Percentiles rank a stretch among this genome's conserved stretches.
phyloP scores from a whole-genome alignment of 352 stramenopile species.

The Pythium apleroticum region DNA sequence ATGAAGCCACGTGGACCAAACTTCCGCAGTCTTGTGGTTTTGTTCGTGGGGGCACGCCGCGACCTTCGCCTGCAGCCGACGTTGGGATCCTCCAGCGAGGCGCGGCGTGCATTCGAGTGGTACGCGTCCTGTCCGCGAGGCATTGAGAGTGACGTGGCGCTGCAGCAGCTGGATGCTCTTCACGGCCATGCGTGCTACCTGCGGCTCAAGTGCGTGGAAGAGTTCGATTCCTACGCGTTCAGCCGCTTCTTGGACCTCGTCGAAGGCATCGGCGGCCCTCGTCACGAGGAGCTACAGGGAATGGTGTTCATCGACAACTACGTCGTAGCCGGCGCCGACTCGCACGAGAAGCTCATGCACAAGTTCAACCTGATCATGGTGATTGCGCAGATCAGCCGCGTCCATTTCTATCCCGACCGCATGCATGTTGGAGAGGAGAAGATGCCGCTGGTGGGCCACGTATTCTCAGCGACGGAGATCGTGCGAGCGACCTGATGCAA shows the following conservation, averaged over 20 bases:
- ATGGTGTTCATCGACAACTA: conserved; percentile 4
- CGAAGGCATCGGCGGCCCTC: neutral
- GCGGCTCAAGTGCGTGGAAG: neutral
- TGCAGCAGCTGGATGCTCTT: neutral
- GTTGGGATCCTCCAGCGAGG: neutral
- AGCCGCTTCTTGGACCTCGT: neutral
- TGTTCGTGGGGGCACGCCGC: neutral
- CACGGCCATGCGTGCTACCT: neutral
- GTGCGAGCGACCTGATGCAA: neutral
- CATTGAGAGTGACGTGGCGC: neutral
- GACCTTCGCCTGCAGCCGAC: neutral
- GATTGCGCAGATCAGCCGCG: neutral
- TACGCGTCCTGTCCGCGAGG: neutral
- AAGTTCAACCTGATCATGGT: neutral
- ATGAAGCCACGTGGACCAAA: neutral
- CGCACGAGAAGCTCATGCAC: neutral
- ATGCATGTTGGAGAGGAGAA: neutral
- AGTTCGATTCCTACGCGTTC: neutral
- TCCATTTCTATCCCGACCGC: neutral
- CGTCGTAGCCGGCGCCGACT: neutral
- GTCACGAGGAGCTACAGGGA: neutral
- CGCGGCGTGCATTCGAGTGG: neutral
- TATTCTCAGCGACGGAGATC: neutral
- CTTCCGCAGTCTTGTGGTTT: neutral
- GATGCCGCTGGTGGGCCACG: neutral